These are phyloP conservation scores for Coprinellus micaceus DNA, from an alignment of 768 basidiomycete species.

Conservation along the genomic window DNA sequence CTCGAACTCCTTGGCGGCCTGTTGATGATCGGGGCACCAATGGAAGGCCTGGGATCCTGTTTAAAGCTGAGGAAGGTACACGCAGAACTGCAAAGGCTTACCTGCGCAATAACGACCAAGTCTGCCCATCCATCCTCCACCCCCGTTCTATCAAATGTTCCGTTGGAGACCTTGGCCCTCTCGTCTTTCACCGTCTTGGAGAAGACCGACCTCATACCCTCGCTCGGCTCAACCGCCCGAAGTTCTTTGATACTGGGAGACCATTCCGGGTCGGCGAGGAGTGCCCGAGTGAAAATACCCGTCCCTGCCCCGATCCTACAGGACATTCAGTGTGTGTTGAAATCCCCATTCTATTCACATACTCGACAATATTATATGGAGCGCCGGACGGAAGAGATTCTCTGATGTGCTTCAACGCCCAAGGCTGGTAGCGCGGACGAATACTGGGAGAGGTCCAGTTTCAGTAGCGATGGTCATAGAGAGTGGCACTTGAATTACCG, in stretches of 20 bases:
- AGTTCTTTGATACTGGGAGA: conserved; percentile 47
- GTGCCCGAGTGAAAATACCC: conserved; percentile 82
- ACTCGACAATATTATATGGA: conserved; percentile 70
- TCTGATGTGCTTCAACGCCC: conserved; percentile 60
- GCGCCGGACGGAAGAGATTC: conserved; percentile 33
- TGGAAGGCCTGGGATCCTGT: conserved; percentile 69
- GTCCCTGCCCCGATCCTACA: conserved; percentile 78
- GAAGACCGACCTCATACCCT: conserved; percentile 82
- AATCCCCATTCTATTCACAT: conserved; percentile 19
- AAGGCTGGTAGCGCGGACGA: conserved; percentile 77
- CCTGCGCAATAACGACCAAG: conserved; percentile 74
- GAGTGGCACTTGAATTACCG: conserved; percentile 38
- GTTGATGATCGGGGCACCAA: conserved; percentile 82
- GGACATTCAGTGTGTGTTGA: background rate
- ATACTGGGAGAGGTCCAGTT: conserved; percentile 41
- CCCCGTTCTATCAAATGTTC: conserved; percentile 66
- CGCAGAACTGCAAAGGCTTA: conserved; percentile 20
- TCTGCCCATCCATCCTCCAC: conserved; percentile 70
- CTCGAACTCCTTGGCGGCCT: conserved; percentile 71
- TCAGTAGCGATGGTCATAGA: background rate
- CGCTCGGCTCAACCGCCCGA: conserved; percentile 77
- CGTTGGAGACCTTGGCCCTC: conserved; percentile 54
- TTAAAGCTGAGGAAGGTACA: conserved; percentile 7
- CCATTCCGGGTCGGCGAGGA: conserved; percentile 64
- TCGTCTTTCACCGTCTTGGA: conserved; percentile 48